A percentile compares a stretch with the other conserved stretches of the same genome.
Conservation (phyloP, 1,284 basidiomycete genomes). For the Afroboletus lepidellus region DNA sequence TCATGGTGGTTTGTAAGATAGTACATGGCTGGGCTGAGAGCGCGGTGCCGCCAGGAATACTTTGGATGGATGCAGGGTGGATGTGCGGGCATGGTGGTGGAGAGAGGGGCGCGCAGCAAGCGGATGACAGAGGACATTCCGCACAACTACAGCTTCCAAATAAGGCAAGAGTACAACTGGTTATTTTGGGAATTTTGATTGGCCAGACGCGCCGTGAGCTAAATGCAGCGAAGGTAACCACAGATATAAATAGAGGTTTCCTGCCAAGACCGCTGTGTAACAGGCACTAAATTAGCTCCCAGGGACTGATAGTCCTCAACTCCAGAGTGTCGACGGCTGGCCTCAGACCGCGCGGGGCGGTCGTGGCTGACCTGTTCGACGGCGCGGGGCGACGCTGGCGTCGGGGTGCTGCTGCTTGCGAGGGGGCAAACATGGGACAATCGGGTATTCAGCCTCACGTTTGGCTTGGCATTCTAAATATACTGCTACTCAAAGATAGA, state of each 20-base stretch:
- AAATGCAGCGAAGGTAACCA: not conserved
- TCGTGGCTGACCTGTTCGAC: not conserved
- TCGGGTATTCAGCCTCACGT: conserved; percentile 37
- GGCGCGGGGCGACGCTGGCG: not conserved
- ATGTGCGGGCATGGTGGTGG: conserved; percentile 12
- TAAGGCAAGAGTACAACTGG: conserved; percentile 2
- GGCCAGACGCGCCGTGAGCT: conserved; percentile 14
- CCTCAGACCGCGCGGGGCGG: not conserved
- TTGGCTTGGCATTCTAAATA: conserved; percentile 40
- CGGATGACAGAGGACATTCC: conserved; percentile 7
- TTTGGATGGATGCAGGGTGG: not conserved
- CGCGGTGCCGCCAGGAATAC: conserved; percentile 25
- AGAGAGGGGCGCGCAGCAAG: conserved; percentile 6
- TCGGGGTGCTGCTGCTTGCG: not conserved
- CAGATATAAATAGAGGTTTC: conserved; percentile 33
- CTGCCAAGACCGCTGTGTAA: conserved; percentile 32
- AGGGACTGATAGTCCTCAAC: conserved; percentile 8
- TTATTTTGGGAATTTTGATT: conserved; percentile 23
- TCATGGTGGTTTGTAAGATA: conserved; percentile 26
- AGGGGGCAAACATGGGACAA: conserved; percentile 23
- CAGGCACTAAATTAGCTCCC: conserved; percentile 29
- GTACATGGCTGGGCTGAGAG: conserved; percentile 11
- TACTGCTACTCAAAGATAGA: conserved; percentile 38
- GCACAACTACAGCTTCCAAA: conserved; percentile 13
- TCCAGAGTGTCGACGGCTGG: no score